These are phyloP conservation scores for Tolypocladium sp. DNA, from an alignment of 2,329 filamentous ascomycete genomes.

Conservation along the genomic window DNA sequence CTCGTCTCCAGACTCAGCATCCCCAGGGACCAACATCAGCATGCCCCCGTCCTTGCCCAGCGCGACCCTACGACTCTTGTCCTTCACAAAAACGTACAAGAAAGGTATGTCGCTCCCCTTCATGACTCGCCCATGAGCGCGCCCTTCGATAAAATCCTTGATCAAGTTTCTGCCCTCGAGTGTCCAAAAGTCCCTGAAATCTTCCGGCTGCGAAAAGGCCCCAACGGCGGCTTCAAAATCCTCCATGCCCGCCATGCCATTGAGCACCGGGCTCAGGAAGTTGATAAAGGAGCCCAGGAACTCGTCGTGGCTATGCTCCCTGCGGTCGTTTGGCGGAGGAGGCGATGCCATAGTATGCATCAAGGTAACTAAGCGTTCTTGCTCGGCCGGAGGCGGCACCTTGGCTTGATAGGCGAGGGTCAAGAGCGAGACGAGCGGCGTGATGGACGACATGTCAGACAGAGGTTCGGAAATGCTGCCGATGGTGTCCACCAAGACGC, in stretches of 20 bases:
- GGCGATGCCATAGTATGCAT: conserved; percentile 18
- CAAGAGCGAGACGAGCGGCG: conserved; percentile 23
- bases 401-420: conserved; percentile 21
- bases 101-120: conserved; percentile 16
- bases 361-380: conserved; percentile 23
- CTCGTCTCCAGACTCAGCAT: conserved; percentile 16
- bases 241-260: conserved; percentile 22
- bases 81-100: conserved; percentile 15
- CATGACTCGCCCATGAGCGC: conserved; percentile 9
- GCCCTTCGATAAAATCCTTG: conserved; percentile 18
- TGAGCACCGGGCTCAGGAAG: conserved; percentile 20
- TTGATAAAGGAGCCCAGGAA: conserved; percentile 19
- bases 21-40: conserved; percentile 16
- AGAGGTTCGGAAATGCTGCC: conserved; percentile 19
- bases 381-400: conserved; percentile 12
- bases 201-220: conserved; percentile 19
- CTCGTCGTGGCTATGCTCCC: conserved; percentile 13
- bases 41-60: conserved; percentile 15
- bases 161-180: conserved; percentile 23
- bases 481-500: conserved; percentile 17
- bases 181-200: conserved; percentile 24
- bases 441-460: conserved; percentile 18
- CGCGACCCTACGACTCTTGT: conserved; percentile 14
- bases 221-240: conserved; percentile 21
- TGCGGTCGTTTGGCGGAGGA: background rate